These are phyloP conservation scores for barrel medic (Medicago truncatula) DNA, from an alignment of 306 rosid genomes.

Conservation along the genomic window DNA sequence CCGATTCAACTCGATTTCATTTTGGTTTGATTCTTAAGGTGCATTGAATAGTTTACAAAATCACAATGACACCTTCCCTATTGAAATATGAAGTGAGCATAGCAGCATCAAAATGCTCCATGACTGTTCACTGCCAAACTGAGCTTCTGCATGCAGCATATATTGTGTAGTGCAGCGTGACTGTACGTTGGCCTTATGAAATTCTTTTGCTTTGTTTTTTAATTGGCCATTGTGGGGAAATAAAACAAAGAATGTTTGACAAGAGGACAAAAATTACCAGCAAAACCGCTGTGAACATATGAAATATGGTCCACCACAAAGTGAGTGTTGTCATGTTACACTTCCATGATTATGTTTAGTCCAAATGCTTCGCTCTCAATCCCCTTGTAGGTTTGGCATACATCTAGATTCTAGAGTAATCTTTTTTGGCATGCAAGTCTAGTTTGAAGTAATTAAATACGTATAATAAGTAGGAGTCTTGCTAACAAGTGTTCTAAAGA, in stretches of 20 bases:
- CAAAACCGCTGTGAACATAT: conserved; percentile 34
- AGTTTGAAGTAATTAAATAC: no score
- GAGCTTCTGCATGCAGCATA: conserved; percentile 50
- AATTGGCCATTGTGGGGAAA: background rate
- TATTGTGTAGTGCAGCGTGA: conserved; percentile 33
- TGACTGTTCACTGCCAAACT: background rate
- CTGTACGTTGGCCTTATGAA: conserved; percentile 22
- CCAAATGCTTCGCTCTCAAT: no score
- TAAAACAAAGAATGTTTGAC: conserved; percentile 38
- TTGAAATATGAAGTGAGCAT: background rate
- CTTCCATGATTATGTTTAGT: background rate
- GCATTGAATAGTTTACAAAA: no score
- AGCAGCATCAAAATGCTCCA: conserved; percentile 24
- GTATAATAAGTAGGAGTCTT: no score
- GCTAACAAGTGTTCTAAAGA: no score
- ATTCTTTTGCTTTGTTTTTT: background rate
- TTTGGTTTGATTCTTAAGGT: no score
- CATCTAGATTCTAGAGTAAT: no score
- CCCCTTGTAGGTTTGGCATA: no score
- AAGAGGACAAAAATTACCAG: conserved; percentile 48
- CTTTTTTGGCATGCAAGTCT: no score
- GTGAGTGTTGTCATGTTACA: conserved; percentile 34
- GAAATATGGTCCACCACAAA: conserved; percentile 46
- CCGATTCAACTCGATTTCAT: no score
- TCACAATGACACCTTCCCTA: no score